A percentile compares a stretch with the other conserved stretches of the same genome.
phyloP scores from a whole-genome alignment of 2,329 filamentous ascomycete species.

The Elsinoe arachidis region DNA sequence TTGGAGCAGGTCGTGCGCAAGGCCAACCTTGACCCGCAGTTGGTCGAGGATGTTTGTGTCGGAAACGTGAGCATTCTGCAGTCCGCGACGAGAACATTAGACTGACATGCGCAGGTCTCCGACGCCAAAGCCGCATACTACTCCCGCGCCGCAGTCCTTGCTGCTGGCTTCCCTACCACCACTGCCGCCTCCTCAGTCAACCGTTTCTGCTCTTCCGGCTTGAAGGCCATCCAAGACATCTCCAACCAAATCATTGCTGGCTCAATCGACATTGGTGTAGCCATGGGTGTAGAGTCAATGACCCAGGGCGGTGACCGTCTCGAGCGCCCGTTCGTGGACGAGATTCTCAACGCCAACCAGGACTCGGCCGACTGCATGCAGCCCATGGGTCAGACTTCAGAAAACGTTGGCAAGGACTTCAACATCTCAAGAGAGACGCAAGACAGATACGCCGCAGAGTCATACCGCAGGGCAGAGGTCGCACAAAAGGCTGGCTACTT shows the following conservation, averaged over 20 bases:
- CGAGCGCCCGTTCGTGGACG: slow-evolving; percentile 65
- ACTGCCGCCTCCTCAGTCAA: slow-evolving; percentile 73
- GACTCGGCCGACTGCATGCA: slow-evolving; percentile 80
- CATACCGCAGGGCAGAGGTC: slow-evolving; percentile 74
- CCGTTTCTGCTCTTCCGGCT: slow-evolving; percentile 93
- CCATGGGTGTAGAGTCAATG: slow-evolving; percentile 86
- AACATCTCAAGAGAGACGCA: slow-evolving; percentile 70
- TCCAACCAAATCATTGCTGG: slow-evolving; percentile 75
- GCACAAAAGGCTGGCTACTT: slow-evolving; percentile 89
- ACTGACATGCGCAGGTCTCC: slow-evolving; percentile 50
- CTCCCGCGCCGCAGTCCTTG: slow-evolving; percentile 75
- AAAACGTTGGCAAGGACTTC: slow-evolving; percentile 92
- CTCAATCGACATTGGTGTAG: slow-evolving; percentile 78
- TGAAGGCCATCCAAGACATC: slow-evolving; percentile 92
- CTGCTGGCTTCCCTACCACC: slow-evolving; percentile 90
- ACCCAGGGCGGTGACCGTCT: slow-evolving; percentile 61
- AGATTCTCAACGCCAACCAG: slow-evolving; percentile 60
- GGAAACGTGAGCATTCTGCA: slow-evolving; percentile 61
- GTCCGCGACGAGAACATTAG: slow-evolving; percentile 15
- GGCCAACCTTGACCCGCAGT: slow-evolving; percentile 25
- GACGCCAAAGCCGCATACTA: slow-evolving; percentile 86
- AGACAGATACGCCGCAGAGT: slow-evolving; percentile 79
- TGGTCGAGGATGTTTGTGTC: slow-evolving; percentile 64
- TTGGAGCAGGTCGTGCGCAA: slow-evolving; percentile 51
- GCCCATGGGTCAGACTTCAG: slow-evolving; percentile 96